Percentiles rank a stretch among this genome's conserved stretches.
phyloP scores from a whole-genome alignment of 441 rosid genomes.

The Populus hybrid region DNA sequence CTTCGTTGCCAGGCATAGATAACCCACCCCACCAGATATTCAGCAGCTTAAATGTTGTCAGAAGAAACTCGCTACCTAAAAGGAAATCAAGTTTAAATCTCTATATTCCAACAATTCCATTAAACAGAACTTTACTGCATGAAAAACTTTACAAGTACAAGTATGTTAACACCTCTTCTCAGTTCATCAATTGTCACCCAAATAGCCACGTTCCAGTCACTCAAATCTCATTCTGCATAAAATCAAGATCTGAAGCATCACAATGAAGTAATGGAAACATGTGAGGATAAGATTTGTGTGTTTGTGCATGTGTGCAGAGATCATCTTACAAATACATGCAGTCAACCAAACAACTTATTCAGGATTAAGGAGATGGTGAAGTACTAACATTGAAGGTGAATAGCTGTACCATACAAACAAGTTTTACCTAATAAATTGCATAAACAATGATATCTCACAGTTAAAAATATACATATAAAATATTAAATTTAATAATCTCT shows the following conservation, averaged over 20 bases:
- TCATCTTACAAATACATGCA: no score
- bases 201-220: constrained; percentile 15
- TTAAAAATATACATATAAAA: no score
- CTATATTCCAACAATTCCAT: constrained; percentile 5
- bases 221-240: constrained; percentile 18
- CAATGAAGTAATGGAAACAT: neutral
- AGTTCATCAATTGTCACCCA: constrained; percentile 30
- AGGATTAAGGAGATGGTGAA: no score
- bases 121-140: constrained; percentile 2
- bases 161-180: constrained; percentile 33
- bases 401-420: no score
- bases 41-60: constrained; percentile 28
- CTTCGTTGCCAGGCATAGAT: constrained; percentile 98
- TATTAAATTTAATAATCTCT: no score
- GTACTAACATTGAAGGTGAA: no score
- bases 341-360: no score
- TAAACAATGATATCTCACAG: no score
- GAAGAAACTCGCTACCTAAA: constrained; percentile 23
- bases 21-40: constrained; percentile 27
- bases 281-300: no score
- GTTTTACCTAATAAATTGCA: no score
- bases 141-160: constrained; percentile 10
- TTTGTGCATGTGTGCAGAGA: no score
- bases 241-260: neutral
- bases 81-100: neutral